Evolutionary conservation across 257 asterid species (phyloP).

Genomic region (Capsicum chinense): DNA sequence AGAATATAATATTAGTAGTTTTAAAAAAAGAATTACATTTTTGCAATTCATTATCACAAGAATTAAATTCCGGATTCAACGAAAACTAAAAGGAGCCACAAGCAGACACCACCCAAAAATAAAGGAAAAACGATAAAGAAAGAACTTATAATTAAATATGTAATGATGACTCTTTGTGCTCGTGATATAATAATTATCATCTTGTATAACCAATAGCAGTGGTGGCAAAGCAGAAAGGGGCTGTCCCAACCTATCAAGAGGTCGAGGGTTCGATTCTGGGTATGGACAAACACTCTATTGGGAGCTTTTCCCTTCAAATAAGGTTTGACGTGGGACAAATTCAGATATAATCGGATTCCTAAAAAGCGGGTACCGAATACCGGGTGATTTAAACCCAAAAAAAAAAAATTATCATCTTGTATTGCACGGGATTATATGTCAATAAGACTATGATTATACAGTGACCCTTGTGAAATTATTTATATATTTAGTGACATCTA

Average conservation of each 20-base stretch:
- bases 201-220: neutral
- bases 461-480: neutral
- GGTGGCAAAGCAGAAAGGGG: too few species aligned
- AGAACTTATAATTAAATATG: neutral
- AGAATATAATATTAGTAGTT: too few species aligned
- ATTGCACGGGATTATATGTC: neutral
- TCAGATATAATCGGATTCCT: too few species aligned
- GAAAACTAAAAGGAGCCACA: neutral
- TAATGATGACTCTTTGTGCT: neutral
- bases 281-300: too few species aligned
- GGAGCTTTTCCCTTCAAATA: too few species aligned
- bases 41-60: neutral
- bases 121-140: neutral
- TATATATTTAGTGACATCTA: neutral
- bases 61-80: neutral
- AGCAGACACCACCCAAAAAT: slow-evolving; percentile 1
- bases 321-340: too few species aligned
- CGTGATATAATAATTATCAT: slow-evolving; percentile 1
- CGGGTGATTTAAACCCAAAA: too few species aligned
- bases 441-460: neutral
- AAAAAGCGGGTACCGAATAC: too few species aligned
- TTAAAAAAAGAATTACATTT: too few species aligned
- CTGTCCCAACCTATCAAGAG: too few species aligned
- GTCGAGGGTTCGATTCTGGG: too few species aligned
- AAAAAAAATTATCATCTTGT: neutral